phyloP scores from a whole-genome alignment of 176 grass and related monocot species.

The Zea luxurians region DNA sequence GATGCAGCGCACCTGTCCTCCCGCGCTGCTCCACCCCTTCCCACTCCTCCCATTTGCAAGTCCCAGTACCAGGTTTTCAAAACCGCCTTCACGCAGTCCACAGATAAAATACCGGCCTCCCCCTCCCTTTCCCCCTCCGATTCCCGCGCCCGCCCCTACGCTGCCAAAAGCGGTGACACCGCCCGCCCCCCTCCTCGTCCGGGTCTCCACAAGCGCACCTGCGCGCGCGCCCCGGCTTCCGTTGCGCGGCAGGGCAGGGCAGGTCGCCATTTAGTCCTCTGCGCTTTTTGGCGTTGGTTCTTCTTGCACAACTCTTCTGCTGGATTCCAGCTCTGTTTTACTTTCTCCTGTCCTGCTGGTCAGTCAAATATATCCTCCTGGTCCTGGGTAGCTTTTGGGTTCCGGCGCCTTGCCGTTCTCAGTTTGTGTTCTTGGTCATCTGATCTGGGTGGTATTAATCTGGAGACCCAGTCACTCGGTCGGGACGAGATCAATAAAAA shows the following conservation, averaged over 20 bases:
- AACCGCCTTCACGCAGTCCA: conserved; percentile 24
- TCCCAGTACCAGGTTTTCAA: background rate
- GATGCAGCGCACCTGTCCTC: conserved; percentile 31
- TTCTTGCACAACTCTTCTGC: conserved; percentile 12
- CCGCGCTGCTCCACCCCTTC: background rate
- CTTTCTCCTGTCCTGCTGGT: background rate
- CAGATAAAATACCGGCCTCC: conserved; percentile 34
- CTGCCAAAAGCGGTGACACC: background rate
- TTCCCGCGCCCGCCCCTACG: background rate
- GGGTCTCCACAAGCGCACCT: too few species aligned
- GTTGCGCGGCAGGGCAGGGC: too few species aligned
- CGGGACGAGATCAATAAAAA: background rate
- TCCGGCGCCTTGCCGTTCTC: background rate
- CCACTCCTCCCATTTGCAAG: too few species aligned
- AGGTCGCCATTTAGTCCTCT: conserved; percentile 16
- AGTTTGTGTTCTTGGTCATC: conserved; percentile 23
- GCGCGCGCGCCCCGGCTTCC: too few species aligned
- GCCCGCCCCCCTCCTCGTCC: background rate
- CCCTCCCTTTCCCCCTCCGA: background rate
- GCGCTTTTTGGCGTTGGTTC: background rate
- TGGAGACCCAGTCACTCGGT: background rate
- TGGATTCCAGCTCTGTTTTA: background rate
- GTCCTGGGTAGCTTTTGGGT: background rate
- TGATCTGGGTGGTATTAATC: background rate
- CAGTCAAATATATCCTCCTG: background rate